A percentile compares a stretch with the other conserved stretches of the same genome.
These are phyloP conservation scores for Verticillium longisporum DNA, from an alignment of 2,329 filamentous ascomycete genomes.

Conservation along the genomic window DNA sequence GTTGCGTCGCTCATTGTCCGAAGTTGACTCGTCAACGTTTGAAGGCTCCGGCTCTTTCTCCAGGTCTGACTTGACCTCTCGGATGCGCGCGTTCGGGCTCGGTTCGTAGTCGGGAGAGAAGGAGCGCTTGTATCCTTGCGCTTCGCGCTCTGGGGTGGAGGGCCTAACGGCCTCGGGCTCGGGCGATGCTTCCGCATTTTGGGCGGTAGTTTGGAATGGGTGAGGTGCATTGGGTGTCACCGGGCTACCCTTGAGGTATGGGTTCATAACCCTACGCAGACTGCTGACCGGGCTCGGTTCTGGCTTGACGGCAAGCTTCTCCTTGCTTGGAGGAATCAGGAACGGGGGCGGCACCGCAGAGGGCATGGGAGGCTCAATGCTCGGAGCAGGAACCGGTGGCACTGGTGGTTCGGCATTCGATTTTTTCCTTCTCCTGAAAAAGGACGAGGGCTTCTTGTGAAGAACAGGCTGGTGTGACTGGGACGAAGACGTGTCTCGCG, in stretches of 20 bases:
- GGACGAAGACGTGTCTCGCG: slow-evolving; percentile 36
- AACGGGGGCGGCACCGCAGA: slow-evolving; percentile 22
- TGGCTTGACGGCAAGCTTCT: slow-evolving; percentile 22
- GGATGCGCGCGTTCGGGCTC: slow-evolving; percentile 64
- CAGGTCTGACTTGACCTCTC: slow-evolving; percentile 43
- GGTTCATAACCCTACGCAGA: slow-evolving; percentile 79
- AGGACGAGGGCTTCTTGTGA: slow-evolving; percentile 88
- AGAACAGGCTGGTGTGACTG: slow-evolving; percentile 46
- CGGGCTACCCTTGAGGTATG: slow-evolving; percentile 52
- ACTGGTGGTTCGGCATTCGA: slow-evolving; percentile 69
- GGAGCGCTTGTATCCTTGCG: slow-evolving; percentile 40
- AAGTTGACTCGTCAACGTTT: not conserved
- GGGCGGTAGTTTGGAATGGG: slow-evolving; percentile 3
- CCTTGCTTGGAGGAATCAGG: slow-evolving; percentile 21
- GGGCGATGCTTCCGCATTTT: not conserved
- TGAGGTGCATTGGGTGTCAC: slow-evolving; percentile 8
- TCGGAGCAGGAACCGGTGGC: slow-evolving; percentile 36
- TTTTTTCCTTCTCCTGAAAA: slow-evolving; percentile 91
- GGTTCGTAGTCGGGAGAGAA: slow-evolving; percentile 74
- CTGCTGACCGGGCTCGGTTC: slow-evolving; percentile 67
- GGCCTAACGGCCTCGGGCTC: slow-evolving; percentile 3
- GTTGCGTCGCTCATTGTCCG: slow-evolving; percentile 7
- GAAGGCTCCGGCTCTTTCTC: slow-evolving; percentile 10
- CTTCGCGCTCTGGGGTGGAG: slow-evolving; percentile 13
- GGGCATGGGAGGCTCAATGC: slow-evolving; percentile 27